Base-by-base conservation (phyloP, 495 filamentous ascomycete genomes). In the Neurospora sp. region DNA sequence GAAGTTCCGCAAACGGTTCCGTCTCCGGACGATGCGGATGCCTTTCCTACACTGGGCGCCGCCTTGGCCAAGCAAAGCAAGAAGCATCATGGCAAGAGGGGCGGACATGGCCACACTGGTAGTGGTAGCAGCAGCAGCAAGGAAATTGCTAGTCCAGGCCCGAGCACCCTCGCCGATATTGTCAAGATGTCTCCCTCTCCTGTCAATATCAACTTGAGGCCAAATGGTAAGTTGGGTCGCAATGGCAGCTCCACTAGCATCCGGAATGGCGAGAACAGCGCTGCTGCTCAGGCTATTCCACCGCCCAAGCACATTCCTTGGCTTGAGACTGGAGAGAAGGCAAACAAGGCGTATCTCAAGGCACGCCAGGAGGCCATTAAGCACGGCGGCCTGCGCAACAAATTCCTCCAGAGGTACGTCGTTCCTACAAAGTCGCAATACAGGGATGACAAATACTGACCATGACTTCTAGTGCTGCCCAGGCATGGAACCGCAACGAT, bases 401-500 rank as follows among this genome's bases (percentile, higher is more conserved):
- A 98, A 78, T 99, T 98, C 79, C 84, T 99, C 38, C 96, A 99
- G 81, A 96, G 93, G 93, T 96, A 84, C 77, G 75, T 71, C 16
- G 38, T 69, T 69, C 12, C 8, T 5, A 38, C 11, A 18, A 10
- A 18, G n/a, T 35, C 23, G 4, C 0, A 7, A 31, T 14, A 18
- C 6, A 69, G 1, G 5, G 16, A 70, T 39, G n/a, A 27, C 4
- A 20, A 62, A 76, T 59, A 46, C 77, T 85, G 69, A 85, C 78
- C 38, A 9, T 40, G 18, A 48, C 38, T 69, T 35, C 39, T 71
- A 97, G 94, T 79, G 96, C 96, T 71, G 95, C 96, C n/a, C 94
- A 97, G 86, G 96, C 96, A n/a, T 99, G 96, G 96, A 97, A 98
- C 80, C 92, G 96, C 70, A 98, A 96, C 78, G 96, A 99, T 81